These are phyloP conservation scores for Tylopilus plumbeoviolaceoides DNA, from an alignment of 768 basidiomycete species.

Conservation along the genomic window DNA sequence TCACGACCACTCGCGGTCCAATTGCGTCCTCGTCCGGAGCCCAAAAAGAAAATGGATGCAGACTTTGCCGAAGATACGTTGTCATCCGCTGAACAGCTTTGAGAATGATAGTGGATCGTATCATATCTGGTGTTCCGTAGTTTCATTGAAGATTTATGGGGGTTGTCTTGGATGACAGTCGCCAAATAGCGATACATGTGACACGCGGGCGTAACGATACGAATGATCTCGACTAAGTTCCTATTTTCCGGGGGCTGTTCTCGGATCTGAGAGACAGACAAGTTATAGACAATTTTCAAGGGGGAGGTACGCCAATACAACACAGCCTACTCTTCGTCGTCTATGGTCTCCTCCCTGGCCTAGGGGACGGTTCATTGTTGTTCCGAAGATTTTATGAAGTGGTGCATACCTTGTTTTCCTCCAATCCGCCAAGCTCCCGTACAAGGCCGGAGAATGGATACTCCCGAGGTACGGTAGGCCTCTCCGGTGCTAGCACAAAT, in stretches of 20 bases:
- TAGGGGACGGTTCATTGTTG: constrained; percentile 14
- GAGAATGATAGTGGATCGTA: constrained; percentile 1
- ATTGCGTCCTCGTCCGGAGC: constrained; percentile 42
- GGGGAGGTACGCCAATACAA: constrained; percentile 3
- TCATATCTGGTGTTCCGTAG: neutral
- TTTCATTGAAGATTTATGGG: neutral
- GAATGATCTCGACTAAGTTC: neutral
- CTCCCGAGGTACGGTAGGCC: constrained; percentile 64
- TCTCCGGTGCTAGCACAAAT: constrained; percentile 51
- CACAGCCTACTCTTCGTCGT: constrained; percentile 32
- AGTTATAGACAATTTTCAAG: neutral
- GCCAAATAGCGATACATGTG: neutral
- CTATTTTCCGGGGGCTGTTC: constrained; percentile 1
- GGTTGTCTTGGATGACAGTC: neutral
- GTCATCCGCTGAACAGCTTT: constrained; percentile 1
- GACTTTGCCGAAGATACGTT: constrained; percentile 6
- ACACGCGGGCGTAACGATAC: neutral
- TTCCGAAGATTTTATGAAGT: neutral
- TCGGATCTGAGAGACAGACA: neutral
- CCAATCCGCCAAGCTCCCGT: constrained; percentile 71
- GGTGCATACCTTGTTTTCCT: constrained; percentile 67
- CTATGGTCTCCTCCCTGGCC: constrained; percentile 35
- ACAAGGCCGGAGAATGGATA: constrained; percentile 77
- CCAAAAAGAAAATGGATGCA: constrained; percentile 17
- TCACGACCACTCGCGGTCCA: constrained; percentile 28